phyloP scores from a whole-genome alignment of 1,284 basidiomycete genomes.

The Sanghuangporus sanghuang region DNA sequence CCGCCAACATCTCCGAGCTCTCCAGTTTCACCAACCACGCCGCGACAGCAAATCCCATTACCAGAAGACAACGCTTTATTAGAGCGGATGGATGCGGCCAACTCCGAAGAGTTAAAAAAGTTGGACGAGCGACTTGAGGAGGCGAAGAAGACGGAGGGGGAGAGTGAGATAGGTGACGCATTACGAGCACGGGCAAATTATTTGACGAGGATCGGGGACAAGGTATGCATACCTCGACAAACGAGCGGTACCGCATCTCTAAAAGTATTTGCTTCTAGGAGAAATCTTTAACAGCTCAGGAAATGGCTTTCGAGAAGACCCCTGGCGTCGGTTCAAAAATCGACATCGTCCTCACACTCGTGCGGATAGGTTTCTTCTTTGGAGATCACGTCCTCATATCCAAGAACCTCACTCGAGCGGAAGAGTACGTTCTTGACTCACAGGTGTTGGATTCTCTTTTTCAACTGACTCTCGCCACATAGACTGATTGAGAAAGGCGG shows the following conservation, averaged over 20 bases:
- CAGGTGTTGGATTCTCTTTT: neutral
- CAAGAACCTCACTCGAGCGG: conserved; percentile 74
- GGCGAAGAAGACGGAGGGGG: conserved; percentile 88
- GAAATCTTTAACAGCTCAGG: conserved; percentile 72
- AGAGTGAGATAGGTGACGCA: conserved; percentile 89
- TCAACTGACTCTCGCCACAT: conserved; percentile 8
- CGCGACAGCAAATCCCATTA: conserved; percentile 30
- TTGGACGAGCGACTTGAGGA: conserved; percentile 80
- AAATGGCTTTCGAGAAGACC: conserved; percentile 86
- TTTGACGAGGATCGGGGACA: conserved; percentile 88
- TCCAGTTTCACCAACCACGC: conserved; percentile 25
- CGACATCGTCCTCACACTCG: conserved; percentile 86
- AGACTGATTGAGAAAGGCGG: conserved; percentile 94
- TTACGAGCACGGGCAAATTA: conserved; percentile 85
- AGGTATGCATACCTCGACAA: conserved; percentile 41
- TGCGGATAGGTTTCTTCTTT: conserved; percentile 91
- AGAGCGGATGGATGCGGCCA: conserved; percentile 67
- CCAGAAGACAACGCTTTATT: conserved; percentile 57
- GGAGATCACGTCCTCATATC: conserved; percentile 75
- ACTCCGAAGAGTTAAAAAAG: conserved; percentile 70
- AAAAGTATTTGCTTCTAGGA: conserved; percentile 43
- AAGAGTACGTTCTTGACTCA: conserved; percentile 47
- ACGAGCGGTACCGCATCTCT: neutral
- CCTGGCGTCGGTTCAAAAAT: conserved; percentile 91
- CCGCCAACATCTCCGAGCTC: conserved; percentile 24